Conservation (phyloP, 1,139 yeast genomes). For the Saccharomyces uvarum region DNA sequence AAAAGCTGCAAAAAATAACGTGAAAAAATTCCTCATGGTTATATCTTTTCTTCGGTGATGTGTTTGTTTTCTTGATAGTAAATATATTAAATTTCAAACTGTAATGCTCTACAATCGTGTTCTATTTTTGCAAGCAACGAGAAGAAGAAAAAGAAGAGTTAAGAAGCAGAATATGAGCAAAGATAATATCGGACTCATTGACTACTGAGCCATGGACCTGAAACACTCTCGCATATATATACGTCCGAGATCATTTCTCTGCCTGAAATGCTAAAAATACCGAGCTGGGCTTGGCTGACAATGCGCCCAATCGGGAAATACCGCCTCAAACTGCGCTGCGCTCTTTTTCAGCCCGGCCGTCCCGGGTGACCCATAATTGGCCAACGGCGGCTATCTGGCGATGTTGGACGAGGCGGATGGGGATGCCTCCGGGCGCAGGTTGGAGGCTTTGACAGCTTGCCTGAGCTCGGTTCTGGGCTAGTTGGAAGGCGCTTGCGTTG, state of each 20-base stretch:
- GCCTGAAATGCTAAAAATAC: neutral
- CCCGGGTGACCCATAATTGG: neutral
- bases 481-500: neutral
- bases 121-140: neutral
- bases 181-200: neutral
- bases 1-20: slow-evolving; percentile 18
- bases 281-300: neutral
- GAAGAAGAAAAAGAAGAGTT: neutral
- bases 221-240: neutral
- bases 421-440: neutral
- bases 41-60: neutral
- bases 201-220: neutral
- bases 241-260: neutral
- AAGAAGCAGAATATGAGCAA: neutral
- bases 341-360: neutral
- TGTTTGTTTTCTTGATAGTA: neutral
- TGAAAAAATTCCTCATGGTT: slow-evolving; percentile 18
- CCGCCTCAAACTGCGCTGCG: neutral
- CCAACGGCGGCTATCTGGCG: neutral
- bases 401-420: neutral
- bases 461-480: neutral
- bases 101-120: neutral
- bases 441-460: neutral
- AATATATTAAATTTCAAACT: neutral
- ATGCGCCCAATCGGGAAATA: neutral